These are phyloP conservation scores for Asterophora parasitica DNA, from an alignment of 768 basidiomycete species.

Conservation along the genomic window DNA sequence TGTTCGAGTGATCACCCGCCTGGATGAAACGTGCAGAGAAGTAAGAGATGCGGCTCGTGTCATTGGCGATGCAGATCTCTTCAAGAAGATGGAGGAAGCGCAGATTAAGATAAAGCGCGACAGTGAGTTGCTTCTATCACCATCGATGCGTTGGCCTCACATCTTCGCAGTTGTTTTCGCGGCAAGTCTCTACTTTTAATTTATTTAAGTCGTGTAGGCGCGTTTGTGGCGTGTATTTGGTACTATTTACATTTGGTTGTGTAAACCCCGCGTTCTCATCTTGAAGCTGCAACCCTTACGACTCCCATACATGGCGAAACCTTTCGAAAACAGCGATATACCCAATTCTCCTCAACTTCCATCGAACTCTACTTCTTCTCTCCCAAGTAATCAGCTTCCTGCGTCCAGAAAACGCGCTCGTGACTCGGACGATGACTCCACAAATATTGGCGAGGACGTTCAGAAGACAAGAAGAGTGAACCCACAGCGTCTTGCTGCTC, in stretches of 20 bases:
- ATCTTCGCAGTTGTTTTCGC: conserved; percentile 68
- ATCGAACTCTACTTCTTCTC: conserved; percentile 4
- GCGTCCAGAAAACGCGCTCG: conserved; percentile 9
- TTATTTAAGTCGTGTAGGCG: conserved; percentile 11
- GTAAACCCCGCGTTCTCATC: background rate
- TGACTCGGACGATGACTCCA: conserved; percentile 6
- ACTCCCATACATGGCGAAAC: conserved; percentile 29
- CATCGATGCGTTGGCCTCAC: conserved; percentile 5
- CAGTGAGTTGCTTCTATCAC: conserved; percentile 52
- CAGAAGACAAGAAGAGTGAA: conserved; percentile 55
- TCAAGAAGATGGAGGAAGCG: conserved; percentile 97
- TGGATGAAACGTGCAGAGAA: conserved; percentile 96
- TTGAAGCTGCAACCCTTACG: conserved; percentile 1
- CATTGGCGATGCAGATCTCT: conserved; percentile 92
- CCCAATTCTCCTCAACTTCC: conserved; percentile 12
- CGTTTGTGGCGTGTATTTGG: conserved; percentile 13
- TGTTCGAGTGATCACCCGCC: conserved; percentile 89
- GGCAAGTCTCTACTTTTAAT: conserved; percentile 80
- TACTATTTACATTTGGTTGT: conserved; percentile 11
- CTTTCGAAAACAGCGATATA: conserved; percentile 15
- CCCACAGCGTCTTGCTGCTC: conserved; percentile 62
- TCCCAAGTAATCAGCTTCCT: background rate
- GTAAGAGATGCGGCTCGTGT: conserved; percentile 96
- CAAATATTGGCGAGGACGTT: conserved; percentile 25
- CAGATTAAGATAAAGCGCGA: conserved; percentile 94